Percentiles rank a stretch among this genome's conserved stretches.
phyloP scores from a whole-genome alignment of 768 basidiomycete genomes.

The Boletus pseudopeckii region DNA sequence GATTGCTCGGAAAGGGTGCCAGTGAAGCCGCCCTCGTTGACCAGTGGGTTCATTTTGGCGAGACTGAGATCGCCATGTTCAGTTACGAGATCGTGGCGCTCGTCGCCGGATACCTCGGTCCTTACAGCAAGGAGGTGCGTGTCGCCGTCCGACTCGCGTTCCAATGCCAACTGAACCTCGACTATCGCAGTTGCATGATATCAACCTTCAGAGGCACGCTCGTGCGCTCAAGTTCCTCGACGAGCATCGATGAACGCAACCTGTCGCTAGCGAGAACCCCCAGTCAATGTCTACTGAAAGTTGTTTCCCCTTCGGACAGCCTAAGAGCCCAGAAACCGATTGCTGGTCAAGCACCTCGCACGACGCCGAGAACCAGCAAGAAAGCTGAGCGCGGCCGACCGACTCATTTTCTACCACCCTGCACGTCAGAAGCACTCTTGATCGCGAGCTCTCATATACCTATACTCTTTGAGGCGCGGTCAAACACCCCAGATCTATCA shows the following conservation, averaged over 20 bases:
- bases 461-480: neutral
- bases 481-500: neutral
- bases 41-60: constrained; percentile 32
- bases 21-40: constrained; percentile 28
- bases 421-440: neutral
- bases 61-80: constrained; percentile 22
- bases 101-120: constrained; percentile 17
- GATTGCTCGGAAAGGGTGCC: constrained; percentile 22
- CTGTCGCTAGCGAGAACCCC: neutral
- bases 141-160: neutral
- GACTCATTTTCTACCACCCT: neutral
- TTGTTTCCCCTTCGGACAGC: neutral
- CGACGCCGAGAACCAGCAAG: neutral
- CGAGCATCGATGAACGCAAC: constrained; percentile 9
- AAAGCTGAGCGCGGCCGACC: neutral
- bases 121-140: constrained; percentile 23
- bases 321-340: neutral
- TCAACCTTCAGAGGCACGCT: constrained; percentile 16
- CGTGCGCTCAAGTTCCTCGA: constrained; percentile 25
- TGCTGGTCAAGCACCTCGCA: neutral
- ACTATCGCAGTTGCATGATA: constrained; percentile 16
- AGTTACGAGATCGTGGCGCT: constrained; percentile 21
- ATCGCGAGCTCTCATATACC: neutral
- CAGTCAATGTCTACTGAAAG: neutral
- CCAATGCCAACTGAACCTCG: neutral